Evolutionary conservation across 805 yeast species (phyloP).

Genomic region (Diddensiella transvaalensis): DNA sequence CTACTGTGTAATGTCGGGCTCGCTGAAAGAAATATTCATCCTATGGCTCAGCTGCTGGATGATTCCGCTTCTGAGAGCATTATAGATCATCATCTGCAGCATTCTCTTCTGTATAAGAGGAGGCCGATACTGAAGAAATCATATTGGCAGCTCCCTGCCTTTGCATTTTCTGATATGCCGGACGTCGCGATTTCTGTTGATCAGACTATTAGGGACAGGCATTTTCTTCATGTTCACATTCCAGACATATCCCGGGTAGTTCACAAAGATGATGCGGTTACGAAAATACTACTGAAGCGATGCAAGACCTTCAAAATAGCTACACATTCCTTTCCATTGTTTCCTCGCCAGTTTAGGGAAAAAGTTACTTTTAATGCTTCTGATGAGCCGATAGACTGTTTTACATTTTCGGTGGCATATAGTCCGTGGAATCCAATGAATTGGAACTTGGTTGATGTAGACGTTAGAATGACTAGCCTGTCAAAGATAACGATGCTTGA

Average conservation of each 20-base stretch:
- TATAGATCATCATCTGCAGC: neutral
- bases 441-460: neutral
- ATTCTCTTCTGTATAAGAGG: neutral
- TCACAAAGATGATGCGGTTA: neutral
- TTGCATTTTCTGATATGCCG: neutral
- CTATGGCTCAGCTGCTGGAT: slow-evolving; percentile 5
- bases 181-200: slow-evolving; percentile 18
- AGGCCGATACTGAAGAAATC: neutral
- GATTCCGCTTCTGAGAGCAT: slow-evolving; percentile 9
- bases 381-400: slow-evolving; percentile 5
- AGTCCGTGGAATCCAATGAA: slow-evolving; percentile 11
- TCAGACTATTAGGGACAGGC: slow-evolving; percentile 1
- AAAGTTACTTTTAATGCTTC: slow-evolving; percentile 2
- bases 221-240: slow-evolving; percentile 15
- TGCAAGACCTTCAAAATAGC: slow-evolving; percentile 5
- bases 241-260: slow-evolving; percentile 10
- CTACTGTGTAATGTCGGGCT: slow-evolving; percentile 10
- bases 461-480: neutral
- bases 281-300: slow-evolving; percentile 2
- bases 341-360: slow-evolving; percentile 7
- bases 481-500: slow-evolving; percentile 1
- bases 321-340: neutral
- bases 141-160: neutral
- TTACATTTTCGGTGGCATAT: slow-evolving; percentile 12
- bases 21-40: neutral